Evolutionary conservation across 306 rosid genomes (phyloP).

Genomic region (Dalbergia oliveri): DNA sequence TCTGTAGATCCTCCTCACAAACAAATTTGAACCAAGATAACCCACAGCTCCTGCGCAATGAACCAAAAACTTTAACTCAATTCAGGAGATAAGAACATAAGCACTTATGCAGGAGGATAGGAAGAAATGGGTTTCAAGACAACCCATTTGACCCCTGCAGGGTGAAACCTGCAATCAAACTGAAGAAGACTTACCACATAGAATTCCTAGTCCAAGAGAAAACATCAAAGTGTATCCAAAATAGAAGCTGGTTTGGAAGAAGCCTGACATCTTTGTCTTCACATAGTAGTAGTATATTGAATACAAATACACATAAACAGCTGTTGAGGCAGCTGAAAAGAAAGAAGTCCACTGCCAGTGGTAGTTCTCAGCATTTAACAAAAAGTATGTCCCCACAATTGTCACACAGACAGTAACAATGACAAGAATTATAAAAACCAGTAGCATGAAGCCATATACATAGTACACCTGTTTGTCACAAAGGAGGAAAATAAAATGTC

Average conservation of each 20-base stretch:
- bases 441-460: slow-evolving; percentile 97
- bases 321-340: slow-evolving; percentile 99
- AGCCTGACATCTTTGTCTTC: slow-evolving; percentile 99
- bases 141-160: slow-evolving; percentile 19
- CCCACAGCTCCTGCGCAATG: slow-evolving; percentile 92
- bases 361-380: slow-evolving; percentile 98
- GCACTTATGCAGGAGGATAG: neutral
- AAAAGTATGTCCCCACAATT: slow-evolving; percentile 96
- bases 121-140: slow-evolving; percentile 1
- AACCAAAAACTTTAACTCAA: slow-evolving; percentile 21
- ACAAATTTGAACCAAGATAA: slow-evolving; percentile 91
- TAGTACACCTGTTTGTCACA: slow-evolving; percentile 89
- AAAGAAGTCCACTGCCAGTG: slow-evolving; percentile 99
- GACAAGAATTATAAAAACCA: slow-evolving; percentile 89
- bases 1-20: slow-evolving; percentile 98
- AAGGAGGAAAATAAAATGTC: slow-evolving; percentile 43
- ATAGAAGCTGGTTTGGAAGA: slow-evolving; percentile 99
- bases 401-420: slow-evolving; percentile 98
- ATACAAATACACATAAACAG: slow-evolving; percentile 93
- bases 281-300: slow-evolving; percentile 91
- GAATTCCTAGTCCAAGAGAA: slow-evolving; percentile 96
- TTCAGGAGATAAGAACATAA: slow-evolving; percentile 32
- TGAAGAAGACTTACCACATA: slow-evolving; percentile 80
- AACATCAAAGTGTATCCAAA: slow-evolving; percentile 99
- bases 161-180: slow-evolving; percentile 19